A percentile compares a stretch with the other conserved stretches of the same genome.
Conservation (phyloP, 805 yeast species). For the Huiozyma naganishii region DNA sequence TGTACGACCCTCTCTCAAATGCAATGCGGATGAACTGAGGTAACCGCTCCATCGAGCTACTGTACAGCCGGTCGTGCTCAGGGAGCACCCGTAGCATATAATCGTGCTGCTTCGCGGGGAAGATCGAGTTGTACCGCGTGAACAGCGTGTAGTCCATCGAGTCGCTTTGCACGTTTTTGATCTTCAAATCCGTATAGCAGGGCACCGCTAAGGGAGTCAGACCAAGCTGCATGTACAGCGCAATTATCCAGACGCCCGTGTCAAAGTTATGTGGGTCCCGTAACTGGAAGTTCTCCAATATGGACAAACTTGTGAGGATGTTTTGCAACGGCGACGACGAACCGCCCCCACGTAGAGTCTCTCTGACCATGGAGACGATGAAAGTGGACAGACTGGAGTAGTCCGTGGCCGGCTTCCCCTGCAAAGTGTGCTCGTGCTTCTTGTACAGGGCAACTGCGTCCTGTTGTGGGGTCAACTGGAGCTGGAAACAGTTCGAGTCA, state of each 20-base stretch:
- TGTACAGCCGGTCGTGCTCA: constrained; percentile 39
- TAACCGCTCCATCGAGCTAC: constrained; percentile 39
- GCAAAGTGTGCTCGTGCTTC: constrained; percentile 28
- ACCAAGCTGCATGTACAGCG: constrained; percentile 51
- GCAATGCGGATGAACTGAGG: constrained; percentile 41
- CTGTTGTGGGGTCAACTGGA: constrained; percentile 10
- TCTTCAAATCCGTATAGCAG: constrained; percentile 44
- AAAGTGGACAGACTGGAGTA: constrained; percentile 62
- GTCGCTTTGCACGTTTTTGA: constrained; percentile 72
- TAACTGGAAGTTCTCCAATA: constrained; percentile 46
- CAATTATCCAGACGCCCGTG: constrained; percentile 58
- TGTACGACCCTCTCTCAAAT: constrained; percentile 48
- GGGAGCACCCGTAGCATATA: constrained; percentile 23
- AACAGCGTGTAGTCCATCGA: constrained; percentile 46
- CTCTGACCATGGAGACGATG: constrained; percentile 42
- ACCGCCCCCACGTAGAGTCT: constrained; percentile 2
- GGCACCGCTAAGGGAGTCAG: constrained; percentile 37
- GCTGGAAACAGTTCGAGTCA: constrained; percentile 34
- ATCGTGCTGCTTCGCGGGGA: constrained; percentile 33
- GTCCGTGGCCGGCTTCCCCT: constrained; percentile 46
- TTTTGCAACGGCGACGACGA: constrained; percentile 12
- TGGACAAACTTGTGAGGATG: constrained; percentile 34
- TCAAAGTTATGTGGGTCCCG: constrained; percentile 66
- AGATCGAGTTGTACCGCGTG: constrained; percentile 36
- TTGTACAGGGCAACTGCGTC: constrained; percentile 30